Percentiles rank a stretch among this genome's conserved stretches.
Evolutionary conservation across 2,329 filamentous ascomycete species (phyloP).

Genomic region (Ophiobolus disseminans): DNA sequence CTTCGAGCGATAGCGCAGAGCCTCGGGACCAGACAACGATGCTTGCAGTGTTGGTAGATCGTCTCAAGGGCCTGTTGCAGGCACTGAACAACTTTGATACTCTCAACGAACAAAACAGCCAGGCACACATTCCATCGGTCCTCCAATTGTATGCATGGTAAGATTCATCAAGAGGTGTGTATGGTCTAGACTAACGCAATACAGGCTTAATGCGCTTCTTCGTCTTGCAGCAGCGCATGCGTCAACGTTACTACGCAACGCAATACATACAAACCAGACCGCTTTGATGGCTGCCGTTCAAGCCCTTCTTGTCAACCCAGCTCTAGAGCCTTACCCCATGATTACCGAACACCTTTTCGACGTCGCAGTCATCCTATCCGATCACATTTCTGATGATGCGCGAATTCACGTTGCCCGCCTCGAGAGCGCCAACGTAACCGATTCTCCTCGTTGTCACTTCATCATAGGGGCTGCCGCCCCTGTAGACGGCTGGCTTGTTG

Average conservation of each 20-base stretch:
- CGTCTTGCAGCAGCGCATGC: constrained; percentile 51
- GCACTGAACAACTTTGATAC: constrained; percentile 23
- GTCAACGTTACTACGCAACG: constrained; percentile 29
- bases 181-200: constrained; percentile 16
- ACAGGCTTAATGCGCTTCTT: constrained; percentile 47
- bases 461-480: constrained; percentile 47
- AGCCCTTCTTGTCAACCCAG: constrained; percentile 47
- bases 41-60: constrained; percentile 38
- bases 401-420: constrained; percentile 43
- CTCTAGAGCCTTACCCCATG: constrained; percentile 43
- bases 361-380: constrained; percentile 51
- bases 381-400: constrained; percentile 50
- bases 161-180: neutral
- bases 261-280: constrained; percentile 37
- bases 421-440: constrained; percentile 27
- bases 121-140: constrained; percentile 8
- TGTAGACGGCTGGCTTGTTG: constrained; percentile 53
- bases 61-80: constrained; percentile 40
- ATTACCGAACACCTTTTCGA: constrained; percentile 54
- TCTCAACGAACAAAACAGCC: neutral
- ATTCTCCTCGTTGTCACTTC: constrained; percentile 49
- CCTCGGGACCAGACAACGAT: constrained; percentile 26
- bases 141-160: constrained; percentile 35
- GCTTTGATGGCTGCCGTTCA: constrained; percentile 46
- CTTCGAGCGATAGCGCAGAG: constrained; percentile 23